These are phyloP conservation scores for Thielaviopsis euricoi DNA, from an alignment of 2,329 filamentous ascomycete genomes.

Conservation along the genomic window DNA sequence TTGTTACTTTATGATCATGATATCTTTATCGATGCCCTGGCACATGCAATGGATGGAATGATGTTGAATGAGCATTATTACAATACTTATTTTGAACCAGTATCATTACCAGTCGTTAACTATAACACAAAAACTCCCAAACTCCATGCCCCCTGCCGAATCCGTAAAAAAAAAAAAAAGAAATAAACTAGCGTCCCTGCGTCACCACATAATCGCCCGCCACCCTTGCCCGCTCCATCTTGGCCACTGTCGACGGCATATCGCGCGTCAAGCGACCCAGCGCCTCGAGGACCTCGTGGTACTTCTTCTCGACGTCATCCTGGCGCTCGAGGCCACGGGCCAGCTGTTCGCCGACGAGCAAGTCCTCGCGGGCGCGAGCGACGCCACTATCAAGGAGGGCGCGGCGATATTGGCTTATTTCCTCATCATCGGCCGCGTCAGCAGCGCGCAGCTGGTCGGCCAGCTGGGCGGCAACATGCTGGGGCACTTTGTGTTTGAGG, in stretches of 20 bases:
- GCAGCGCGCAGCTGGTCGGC: conserved; percentile 24
- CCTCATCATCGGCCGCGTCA: conserved; percentile 30
- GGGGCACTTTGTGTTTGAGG: conserved; percentile 38
- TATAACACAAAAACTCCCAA: neutral
- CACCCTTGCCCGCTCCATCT: conserved; percentile 46
- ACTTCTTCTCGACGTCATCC: conserved; percentile 28
- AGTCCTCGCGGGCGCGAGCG: conserved; percentile 13
- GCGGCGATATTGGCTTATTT: conserved; percentile 19
- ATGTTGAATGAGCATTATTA: too few relatives aligned
- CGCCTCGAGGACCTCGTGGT: conserved; percentile 30
- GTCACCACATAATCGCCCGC: conserved; percentile 41
- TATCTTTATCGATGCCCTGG: too few relatives aligned
- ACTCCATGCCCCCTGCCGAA: neutral
- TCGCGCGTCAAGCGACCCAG: conserved; percentile 38
- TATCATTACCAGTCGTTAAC: neutral
- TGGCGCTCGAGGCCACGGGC: conserved; percentile 27
- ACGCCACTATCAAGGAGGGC: conserved; percentile 13
- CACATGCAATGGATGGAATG: too few relatives aligned
- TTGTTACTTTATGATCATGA: too few relatives aligned
- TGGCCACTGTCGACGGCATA: conserved; percentile 45
- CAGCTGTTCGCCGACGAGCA: conserved; percentile 20
- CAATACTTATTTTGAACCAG: neutral
- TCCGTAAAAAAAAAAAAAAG: neutral
- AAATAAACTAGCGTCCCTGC: conserved; percentile 14
- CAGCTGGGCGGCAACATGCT: conserved; percentile 25